A percentile compares a stretch with the other conserved stretches of the same genome.
phyloP scores from a whole-genome alignment of 768 basidiomycete species.

The Lactifluus hygrophoroides region DNA sequence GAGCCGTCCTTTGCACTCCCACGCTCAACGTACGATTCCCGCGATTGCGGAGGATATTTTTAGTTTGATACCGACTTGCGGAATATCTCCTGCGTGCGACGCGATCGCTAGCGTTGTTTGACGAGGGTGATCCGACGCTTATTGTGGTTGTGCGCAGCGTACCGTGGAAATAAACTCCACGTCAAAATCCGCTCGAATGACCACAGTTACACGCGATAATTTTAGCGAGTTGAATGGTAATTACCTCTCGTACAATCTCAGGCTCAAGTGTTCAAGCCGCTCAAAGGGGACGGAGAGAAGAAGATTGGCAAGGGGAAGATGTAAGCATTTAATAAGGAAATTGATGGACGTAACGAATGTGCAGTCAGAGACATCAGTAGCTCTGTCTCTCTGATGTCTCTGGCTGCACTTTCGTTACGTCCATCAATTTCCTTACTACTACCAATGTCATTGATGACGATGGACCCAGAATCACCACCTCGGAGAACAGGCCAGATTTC shows the following conservation, averaged over 20 bases:
- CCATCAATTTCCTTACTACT: no score
- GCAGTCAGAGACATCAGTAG: no score
- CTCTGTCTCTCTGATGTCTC: no score
- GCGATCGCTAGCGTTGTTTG: neutral
- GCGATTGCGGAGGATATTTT: neutral
- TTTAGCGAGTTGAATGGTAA: neutral
- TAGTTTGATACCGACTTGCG: neutral
- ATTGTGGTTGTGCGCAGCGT: no score
- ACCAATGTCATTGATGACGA: neutral
- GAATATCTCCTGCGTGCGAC: neutral
- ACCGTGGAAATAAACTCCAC: neutral
- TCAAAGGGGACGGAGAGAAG: no score
- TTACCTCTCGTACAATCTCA: neutral
- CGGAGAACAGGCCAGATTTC: constrained; percentile 14
- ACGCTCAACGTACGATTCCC: neutral
- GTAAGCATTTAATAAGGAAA: no score
- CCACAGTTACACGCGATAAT: neutral
- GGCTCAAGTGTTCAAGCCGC: no score
- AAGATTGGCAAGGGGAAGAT: no score
- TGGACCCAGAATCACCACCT: neutral
- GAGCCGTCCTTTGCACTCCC: neutral
- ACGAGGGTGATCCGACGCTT: neutral
- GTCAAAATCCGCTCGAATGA: constrained; percentile 3
- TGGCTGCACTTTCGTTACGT: no score
- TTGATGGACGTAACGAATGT: no score